phyloP scores from a whole-genome alignment of 805 yeast species.

The Candida endomychidarum region DNA sequence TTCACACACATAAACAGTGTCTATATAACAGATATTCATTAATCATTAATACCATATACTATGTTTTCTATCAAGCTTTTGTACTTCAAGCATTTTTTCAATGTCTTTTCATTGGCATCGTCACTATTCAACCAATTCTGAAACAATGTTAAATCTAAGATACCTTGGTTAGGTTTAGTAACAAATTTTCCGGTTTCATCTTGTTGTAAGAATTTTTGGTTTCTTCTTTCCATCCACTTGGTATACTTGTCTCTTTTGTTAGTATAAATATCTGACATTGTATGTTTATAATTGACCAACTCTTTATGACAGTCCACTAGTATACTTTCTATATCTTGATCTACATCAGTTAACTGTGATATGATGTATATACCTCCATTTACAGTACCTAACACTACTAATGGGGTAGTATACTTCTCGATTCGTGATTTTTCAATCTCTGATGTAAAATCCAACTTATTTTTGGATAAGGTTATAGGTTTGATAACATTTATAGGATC shows the following conservation, averaged over 20 bases:
- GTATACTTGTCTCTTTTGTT: conserved; percentile 14
- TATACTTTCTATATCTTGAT: conserved; percentile 16
- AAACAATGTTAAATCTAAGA: conserved; percentile 19
- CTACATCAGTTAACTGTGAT: conserved; percentile 13
- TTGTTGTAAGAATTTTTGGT: conserved; percentile 15
- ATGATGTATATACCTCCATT: conserved; percentile 27
- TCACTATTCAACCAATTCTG: conserved; percentile 19
- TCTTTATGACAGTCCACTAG: conserved; percentile 18
- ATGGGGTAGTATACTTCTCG: background rate
- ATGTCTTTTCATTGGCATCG: background rate
- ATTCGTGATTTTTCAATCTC: conserved; percentile 7
- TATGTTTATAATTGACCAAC: conserved; percentile 10
- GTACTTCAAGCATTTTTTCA: background rate
- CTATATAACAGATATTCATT: too few relatives aligned
- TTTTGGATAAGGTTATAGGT: conserved; percentile 2
- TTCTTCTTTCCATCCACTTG: conserved; percentile 13
- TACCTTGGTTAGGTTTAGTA: conserved; percentile 14
- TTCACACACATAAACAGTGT: background rate
- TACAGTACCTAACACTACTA: conserved; percentile 27
- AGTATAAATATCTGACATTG: conserved; percentile 11
- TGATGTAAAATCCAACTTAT: conserved; percentile 8
- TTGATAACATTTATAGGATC: conserved; percentile 29
- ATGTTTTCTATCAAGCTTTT: conserved; percentile 1
- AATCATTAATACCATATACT: conserved; percentile 1
- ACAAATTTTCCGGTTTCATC: conserved; percentile 17